A percentile compares a stretch with the other conserved stretches of the same genome.
Conservation (phyloP, 176 grass and related monocot species). For the Echinochloa phyllopogon region DNA sequence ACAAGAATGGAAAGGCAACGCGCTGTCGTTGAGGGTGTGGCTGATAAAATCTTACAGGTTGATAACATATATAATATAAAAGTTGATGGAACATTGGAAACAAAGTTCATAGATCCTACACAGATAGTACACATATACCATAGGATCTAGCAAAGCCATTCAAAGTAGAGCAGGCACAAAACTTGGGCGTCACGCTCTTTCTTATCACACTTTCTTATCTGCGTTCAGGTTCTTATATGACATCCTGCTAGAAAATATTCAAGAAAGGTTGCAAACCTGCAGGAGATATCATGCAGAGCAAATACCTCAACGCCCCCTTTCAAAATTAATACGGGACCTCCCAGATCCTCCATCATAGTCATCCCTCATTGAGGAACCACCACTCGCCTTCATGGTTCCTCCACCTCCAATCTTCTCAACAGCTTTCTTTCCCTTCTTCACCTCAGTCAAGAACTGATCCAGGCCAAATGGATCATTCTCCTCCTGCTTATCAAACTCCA, state of each 20-base stretch:
- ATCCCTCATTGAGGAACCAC: conserved; percentile 83
- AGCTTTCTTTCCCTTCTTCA: conserved; percentile 96
- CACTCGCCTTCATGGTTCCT: conserved; percentile 96
- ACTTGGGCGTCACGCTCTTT: not conserved
- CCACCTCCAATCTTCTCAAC: conserved; percentile 91
- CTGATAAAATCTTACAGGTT: not conserved
- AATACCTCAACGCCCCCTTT: conserved; percentile 69
- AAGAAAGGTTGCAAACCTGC: not conserved
- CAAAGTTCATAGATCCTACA: conserved; percentile 17
- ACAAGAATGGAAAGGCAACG: too few relatives aligned
- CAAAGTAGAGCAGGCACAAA: not conserved
- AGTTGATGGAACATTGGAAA: not conserved
- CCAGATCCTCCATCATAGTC: conserved; percentile 92
- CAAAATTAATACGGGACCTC: conserved; percentile 84
- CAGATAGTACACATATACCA: conserved; percentile 18
- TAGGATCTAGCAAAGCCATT: conserved; percentile 8
- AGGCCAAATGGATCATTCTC: conserved; percentile 91
- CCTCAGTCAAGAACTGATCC: conserved; percentile 96
- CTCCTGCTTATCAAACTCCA: conserved; percentile 93
- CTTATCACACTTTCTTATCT: conserved; percentile 34
- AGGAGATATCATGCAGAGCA: conserved; percentile 12
- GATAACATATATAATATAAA: too few relatives aligned
- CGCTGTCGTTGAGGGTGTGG: too few relatives aligned
- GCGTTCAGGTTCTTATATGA: not conserved
- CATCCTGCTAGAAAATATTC: not conserved